Base-by-base conservation (phyloP, 768 basidiomycete genomes). In the Agaricus blazei region DNA sequence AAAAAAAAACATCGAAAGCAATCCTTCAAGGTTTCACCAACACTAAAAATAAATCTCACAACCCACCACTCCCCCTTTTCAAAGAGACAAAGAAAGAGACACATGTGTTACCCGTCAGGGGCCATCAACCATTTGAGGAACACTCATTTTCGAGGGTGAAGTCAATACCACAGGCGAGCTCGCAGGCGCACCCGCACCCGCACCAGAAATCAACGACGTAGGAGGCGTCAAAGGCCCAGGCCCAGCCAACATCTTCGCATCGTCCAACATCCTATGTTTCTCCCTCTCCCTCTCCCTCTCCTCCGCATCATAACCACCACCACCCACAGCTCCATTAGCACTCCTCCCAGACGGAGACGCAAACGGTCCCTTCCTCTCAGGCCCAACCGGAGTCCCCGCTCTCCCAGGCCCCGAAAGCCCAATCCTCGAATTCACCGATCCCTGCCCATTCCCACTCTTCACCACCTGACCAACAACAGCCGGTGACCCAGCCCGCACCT, bases 61-160 rank as follows among this genome's bases (percentile, higher is more conserved):
- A 41, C 28, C 29, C 27, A 12, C 9, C 26, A 29, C 12, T 11
- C 37, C 48, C 34, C 11, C 34, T 14, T 8, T 8, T n/a, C 42
- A 7, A 26, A 28, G 28, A 48, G 27, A 12, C 28, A 48, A 31
- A 26, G 9, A 14, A 44, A 42, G 12, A 44, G 4, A 28, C 23
- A 6, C 5, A 26, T 41, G 7, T 12, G 9, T 42, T 19, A 19
- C 19, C 19, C 19, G 37, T 63, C 38, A 75, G 56, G 66, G 71
- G 12, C 73, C 72, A 59, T 75, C 75, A 34, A 72, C 67, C 59
- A 73, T 70, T 60, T 75, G 73, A 7, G 74, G 72, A 19, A 77
- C 64, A 57, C 69, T 71, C 67, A 79, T 71, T 57, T 77, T 79
- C 14, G 75, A 68, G 27, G 70, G 63, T 31, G 70, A 65, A 23